Evolutionary conservation across 2,329 filamentous ascomycete genomes (phyloP), one percentile per base, ranked within the genome.

Genomic region (Nakataea oryzae): DNA sequence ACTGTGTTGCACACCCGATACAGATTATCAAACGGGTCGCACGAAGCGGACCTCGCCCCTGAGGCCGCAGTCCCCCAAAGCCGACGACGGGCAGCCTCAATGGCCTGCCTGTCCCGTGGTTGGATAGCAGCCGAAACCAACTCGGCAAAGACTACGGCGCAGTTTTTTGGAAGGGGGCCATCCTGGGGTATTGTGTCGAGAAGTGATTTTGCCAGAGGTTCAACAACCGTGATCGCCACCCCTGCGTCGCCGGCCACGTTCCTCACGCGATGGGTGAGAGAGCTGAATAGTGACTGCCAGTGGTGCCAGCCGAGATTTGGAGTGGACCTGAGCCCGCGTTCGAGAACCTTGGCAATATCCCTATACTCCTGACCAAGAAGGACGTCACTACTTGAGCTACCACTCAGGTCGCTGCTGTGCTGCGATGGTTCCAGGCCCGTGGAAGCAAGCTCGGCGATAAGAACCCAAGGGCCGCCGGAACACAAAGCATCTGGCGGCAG

Each of bases 351-450:
- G 21, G 87, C 79, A 28, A 89, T 76, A 60, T 88, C 84, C 11
- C 88, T 86, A 66, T 90, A 92, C 62, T 91, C 86, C 13, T 85
- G 83, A 17, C 88, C 84, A 61, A 87, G 71, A 47, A 84, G 76
- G 63, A 79, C 73, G 11, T 79, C 76, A 34, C 67, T 71, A 11
- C 68, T 68, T 17, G 75, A 80, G 66, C 72, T 74, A 59, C 70
- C 75, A 27, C 13, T n/a, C 24, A 72, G 75, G 41, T 72, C 73
- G 61, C 70, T 65, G 65, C 72, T 78, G 62, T 66, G 66, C 71
- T 77, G 71, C 32, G 65, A 67, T 68, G 70, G 74, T 14, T 79
- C 74, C 32, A 86, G 66, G 61, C 76, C 75, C 3, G 71, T 68
- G 12, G 73, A 72, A 24, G 84, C 70, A 30, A 77, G 75, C 54